A percentile compares a stretch with the other conserved stretches of the same genome.
phyloP scores from a whole-genome alignment of 1,284 basidiomycete species.

The Porodaedalea pini region DNA sequence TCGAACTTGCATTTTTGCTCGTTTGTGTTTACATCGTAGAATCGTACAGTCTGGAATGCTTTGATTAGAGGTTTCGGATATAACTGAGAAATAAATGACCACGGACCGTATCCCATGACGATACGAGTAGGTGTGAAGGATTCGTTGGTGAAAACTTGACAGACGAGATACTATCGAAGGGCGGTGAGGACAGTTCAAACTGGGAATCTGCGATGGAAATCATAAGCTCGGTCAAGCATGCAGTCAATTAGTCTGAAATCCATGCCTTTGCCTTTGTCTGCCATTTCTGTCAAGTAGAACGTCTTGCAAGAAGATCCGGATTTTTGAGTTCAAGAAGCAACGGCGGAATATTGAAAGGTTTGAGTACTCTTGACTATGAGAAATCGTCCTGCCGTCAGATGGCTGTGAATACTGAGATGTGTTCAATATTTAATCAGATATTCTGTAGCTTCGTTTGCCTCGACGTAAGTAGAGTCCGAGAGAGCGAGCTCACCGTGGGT shows the following conservation, averaged over 20 bases:
- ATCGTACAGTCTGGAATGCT: conserved; percentile 58
- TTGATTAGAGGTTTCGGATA: conserved; percentile 13
- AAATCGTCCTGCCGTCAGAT: too few species aligned
- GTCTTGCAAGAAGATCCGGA: too few species aligned
- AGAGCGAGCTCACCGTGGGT: background rate
- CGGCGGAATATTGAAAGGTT: too few species aligned
- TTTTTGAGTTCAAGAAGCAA: too few species aligned
- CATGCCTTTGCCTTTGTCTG: conserved; percentile 22
- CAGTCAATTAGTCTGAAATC: background rate
- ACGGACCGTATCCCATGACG: conserved; percentile 83
- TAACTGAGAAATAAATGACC: conserved; percentile 6
- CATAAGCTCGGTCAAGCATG: background rate
- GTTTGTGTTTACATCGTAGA: conserved; percentile 64
- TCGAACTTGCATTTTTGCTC: conserved; percentile 73
- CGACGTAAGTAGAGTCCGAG: too few species aligned
- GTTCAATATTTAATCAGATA: too few species aligned
- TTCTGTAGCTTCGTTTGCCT: too few species aligned
- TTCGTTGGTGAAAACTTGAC: conserved; percentile 79
- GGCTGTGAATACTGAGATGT: too few species aligned
- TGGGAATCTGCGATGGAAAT: conserved; percentile 27
- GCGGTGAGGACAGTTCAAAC: conserved; percentile 61
- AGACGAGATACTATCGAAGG: conserved; percentile 81
- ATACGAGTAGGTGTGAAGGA: conserved; percentile 72
- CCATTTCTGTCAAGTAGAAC: conserved; percentile 6
- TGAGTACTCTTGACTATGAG: too few species aligned